Conservation (phyloP, 1,284 basidiomycete genomes). For the Malassezia arunalokei region DNA sequence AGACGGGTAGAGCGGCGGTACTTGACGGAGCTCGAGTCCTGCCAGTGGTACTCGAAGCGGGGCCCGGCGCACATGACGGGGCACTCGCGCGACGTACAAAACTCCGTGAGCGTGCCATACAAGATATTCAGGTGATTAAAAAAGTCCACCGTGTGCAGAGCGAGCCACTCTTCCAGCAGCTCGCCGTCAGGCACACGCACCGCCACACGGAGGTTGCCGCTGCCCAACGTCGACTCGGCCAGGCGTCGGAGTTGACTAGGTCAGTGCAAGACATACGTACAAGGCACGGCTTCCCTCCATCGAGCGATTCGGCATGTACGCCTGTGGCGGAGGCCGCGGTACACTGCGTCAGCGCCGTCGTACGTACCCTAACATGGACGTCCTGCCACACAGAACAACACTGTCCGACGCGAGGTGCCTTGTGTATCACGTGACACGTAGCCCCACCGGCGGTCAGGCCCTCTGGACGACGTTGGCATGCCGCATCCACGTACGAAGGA, state of each 20-base stretch:
- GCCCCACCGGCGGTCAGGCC: not conserved
- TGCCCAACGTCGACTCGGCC: conserved; percentile 83
- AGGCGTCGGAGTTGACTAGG: conserved; percentile 73
- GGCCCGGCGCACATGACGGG: conserved; percentile 98
- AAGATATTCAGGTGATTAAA: conserved; percentile 47
- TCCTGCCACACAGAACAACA: not conserved
- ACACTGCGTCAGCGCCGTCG: not conserved
- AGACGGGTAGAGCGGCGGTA: conserved; percentile 43
- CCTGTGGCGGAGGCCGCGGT: conserved; percentile 1
- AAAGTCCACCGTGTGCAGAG: conserved; percentile 46
- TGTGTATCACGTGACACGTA: not conserved
- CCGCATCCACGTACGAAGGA: not conserved
- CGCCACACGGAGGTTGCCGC: conserved; percentile 40
- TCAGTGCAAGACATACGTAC: conserved; percentile 1
- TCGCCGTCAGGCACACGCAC: conserved; percentile 43
- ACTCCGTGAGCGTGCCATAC: conserved; percentile 43
- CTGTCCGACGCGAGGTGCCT: too few species aligned
- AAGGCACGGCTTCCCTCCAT: conserved; percentile 7
- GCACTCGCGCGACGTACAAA: conserved; percentile 53
- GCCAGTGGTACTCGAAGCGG: conserved; percentile 95
- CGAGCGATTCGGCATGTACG: not conserved
- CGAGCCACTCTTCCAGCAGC: conserved; percentile 44
- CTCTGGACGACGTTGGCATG: not conserved
- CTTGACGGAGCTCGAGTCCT: conserved; percentile 53
- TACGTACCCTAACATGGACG: conserved; percentile 12